Conservation (phyloP, 1,284 basidiomycete genomes). For the Apiotrichum sp. region DNA sequence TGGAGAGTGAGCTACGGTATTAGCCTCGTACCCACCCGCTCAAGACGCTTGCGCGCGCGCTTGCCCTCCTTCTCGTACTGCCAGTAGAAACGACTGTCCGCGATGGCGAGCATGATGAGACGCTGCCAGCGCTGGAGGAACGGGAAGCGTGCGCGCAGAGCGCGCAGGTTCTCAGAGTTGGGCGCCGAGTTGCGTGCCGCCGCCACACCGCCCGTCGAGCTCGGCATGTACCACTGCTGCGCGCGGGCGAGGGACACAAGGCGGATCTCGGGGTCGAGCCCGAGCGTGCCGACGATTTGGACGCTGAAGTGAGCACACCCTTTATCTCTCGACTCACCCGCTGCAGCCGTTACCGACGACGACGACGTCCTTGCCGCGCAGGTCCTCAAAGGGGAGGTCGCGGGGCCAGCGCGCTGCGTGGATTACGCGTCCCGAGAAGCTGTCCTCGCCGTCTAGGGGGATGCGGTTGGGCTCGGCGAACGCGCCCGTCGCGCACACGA, state of each 20-base stretch:
- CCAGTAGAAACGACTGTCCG: conserved; percentile 11
- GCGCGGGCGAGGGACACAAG: conserved; percentile 17
- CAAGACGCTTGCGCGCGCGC: conserved; percentile 6
- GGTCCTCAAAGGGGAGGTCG: conserved; percentile 12
- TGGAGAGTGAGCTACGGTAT: not conserved
- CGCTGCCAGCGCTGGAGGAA: conserved; percentile 12
- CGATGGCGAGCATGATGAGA: conserved; percentile 6
- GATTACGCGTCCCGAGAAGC: conserved; percentile 23
- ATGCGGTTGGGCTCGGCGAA: conserved; percentile 15
- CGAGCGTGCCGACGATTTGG: conserved; percentile 17
- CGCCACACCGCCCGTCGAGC: not conserved
- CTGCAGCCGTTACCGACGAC: conserved; percentile 21
- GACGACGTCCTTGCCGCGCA: conserved; percentile 17
- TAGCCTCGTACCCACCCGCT: conserved; percentile 1
- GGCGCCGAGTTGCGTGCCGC: conserved; percentile 13
- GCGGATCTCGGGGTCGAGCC: conserved; percentile 16
- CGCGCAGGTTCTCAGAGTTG: conserved; percentile 5
- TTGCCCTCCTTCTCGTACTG: conserved; percentile 14
- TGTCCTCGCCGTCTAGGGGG: conserved; percentile 15
- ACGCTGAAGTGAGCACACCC: conserved; percentile 1
- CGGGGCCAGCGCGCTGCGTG: conserved; percentile 27
- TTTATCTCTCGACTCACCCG: conserved; percentile 2
- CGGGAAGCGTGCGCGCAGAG: conserved; percentile 8
- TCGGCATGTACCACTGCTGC: conserved; percentile 18
- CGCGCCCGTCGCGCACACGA: conserved; percentile 14